Evolutionary conservation across 192 early-diverging fungal genomes (phyloP), one percentile per base, ranked within the genome.

Genomic region (Neocallimastix lanati): DNA sequence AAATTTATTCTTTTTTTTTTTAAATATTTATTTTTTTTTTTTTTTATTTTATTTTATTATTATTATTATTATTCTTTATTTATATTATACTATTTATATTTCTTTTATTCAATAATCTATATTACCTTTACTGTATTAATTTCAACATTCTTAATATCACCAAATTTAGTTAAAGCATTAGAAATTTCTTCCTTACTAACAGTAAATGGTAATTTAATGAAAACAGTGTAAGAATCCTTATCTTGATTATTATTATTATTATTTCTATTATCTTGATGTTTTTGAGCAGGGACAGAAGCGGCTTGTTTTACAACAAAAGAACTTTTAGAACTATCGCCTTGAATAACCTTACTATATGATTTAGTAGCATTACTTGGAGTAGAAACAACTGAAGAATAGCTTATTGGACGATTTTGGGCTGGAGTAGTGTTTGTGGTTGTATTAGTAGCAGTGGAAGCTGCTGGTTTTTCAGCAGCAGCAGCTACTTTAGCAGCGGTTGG

Each of bases 371-470:
- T 67, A 67, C 25, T 21, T 21, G 21, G 5, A 9, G 21, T 21
- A n/a, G 50, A 67, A n/a, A 25, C 50, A n/a, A 67, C n/a, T 21
- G 50, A 67, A 67, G 50, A 67, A 67, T 67, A 67, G 25, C 16
- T 67, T 7, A 67, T 67, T 67, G 50, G 50, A n/a, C 25, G 50
- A 67, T 3, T 5, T 11, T 21, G 25, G n/a, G 50, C 50, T 12
- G 36, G 4, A 67, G 50, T 21, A 67, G 50, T 16, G 16, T 15
- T 15, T n/a, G 80, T 79, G 30, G 37, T 83, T 27, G 78, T 40
- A 29, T 82, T 84, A 76, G 83, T 83, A 77, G 81, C 77, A 12
- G 79, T 83, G 16, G 83, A 77, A 33, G 78, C 79, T 25, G 84
- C 78, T 29, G 77, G 28, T 50, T 78, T 78, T 76, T 28, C 81